Evolutionary conservation across 2,329 filamentous ascomycete genomes (phyloP).

Genomic region (Cladosporium sp.): DNA sequence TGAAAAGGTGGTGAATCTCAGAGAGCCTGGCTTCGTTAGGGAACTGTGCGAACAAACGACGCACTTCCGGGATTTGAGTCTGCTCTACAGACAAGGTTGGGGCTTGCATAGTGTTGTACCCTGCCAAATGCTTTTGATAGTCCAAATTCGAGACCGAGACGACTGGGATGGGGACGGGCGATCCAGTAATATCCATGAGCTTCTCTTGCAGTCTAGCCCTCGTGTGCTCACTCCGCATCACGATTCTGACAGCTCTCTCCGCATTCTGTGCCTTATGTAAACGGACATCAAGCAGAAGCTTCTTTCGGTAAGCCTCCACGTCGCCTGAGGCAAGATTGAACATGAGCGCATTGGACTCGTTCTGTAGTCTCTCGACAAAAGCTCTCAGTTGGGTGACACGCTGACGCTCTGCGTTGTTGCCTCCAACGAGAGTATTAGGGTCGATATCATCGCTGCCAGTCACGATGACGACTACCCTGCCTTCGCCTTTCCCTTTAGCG

Average conservation of each 20-base stretch:
- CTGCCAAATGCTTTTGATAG: slow-evolving; percentile 20
- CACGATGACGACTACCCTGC: slow-evolving; percentile 2
- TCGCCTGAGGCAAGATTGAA: background rate
- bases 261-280: background rate
- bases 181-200: background rate
- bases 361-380: background rate
- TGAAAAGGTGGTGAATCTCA: slow-evolving; percentile 20
- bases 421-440: background rate
- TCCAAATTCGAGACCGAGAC: background rate
- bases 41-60: slow-evolving; percentile 5
- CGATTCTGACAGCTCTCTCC: slow-evolving; percentile 3
- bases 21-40: slow-evolving; percentile 26
- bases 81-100: slow-evolving; percentile 25
- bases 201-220: slow-evolving; percentile 1
- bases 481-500: slow-evolving; percentile 6
- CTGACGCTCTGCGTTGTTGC: background rate
- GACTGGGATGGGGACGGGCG: background rate
- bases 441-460: slow-evolving; percentile 11
- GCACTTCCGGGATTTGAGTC: slow-evolving; percentile 24
- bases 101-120: slow-evolving; percentile 8
- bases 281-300: background rate
- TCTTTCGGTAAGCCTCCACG: background rate
- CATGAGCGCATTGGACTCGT: background rate
- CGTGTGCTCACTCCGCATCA: slow-evolving; percentile 6
- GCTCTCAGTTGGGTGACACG: background rate